A percentile compares a stretch with the other conserved stretches of the same genome.
Conservation (phyloP, 1,139 yeast genomes). For the Oligophagozyma castellii region DNA sequence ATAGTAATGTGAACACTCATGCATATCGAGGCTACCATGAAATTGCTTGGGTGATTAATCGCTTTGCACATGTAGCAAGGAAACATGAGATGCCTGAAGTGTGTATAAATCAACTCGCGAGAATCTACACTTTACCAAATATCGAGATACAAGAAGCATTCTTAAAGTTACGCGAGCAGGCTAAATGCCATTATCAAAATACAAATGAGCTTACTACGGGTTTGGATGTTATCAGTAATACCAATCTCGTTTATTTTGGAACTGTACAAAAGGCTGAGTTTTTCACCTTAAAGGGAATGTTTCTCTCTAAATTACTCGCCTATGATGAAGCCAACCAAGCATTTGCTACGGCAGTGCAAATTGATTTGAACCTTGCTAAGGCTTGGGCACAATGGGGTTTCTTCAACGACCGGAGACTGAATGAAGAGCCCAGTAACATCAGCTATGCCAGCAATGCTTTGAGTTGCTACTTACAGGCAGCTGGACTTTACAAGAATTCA, state of each 20-base stretch:
- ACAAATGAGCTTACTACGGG: slow-evolving; percentile 82
- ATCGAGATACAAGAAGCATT: slow-evolving; percentile 98
- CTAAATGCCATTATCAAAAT: slow-evolving; percentile 92
- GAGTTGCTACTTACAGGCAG: slow-evolving; percentile 93
- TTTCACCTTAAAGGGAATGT: slow-evolving; percentile 95
- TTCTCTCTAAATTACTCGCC: slow-evolving; percentile 76
- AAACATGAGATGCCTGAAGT: slow-evolving; percentile 96
- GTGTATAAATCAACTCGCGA: slow-evolving; percentile 81
- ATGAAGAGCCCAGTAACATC: slow-evolving; percentile 73
- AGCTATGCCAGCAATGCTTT: slow-evolving; percentile 87
- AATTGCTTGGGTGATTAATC: slow-evolving; percentile 96
- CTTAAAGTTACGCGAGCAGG: slow-evolving; percentile 88
- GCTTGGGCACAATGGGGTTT: slow-evolving; percentile 99
- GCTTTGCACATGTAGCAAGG: slow-evolving; percentile 97
- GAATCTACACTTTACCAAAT: slow-evolving; percentile 90
- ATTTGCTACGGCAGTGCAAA: slow-evolving; percentile 93
- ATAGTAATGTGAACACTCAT: slow-evolving; percentile 67
- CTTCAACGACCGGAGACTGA: slow-evolving; percentile 79
- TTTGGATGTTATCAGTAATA: slow-evolving; percentile 88
- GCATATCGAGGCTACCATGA: slow-evolving; percentile 98
- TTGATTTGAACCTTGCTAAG: slow-evolving; percentile 83
- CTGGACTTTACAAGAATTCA: slow-evolving; percentile 86
- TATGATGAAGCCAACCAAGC: slow-evolving; percentile 96
- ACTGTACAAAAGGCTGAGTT: slow-evolving; percentile 97
- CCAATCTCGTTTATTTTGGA: slow-evolving; percentile 89